These are phyloP conservation scores for Symbiodinium pilosum DNA, from an alignment of 73 alveolate species.

Conservation along the genomic window DNA sequence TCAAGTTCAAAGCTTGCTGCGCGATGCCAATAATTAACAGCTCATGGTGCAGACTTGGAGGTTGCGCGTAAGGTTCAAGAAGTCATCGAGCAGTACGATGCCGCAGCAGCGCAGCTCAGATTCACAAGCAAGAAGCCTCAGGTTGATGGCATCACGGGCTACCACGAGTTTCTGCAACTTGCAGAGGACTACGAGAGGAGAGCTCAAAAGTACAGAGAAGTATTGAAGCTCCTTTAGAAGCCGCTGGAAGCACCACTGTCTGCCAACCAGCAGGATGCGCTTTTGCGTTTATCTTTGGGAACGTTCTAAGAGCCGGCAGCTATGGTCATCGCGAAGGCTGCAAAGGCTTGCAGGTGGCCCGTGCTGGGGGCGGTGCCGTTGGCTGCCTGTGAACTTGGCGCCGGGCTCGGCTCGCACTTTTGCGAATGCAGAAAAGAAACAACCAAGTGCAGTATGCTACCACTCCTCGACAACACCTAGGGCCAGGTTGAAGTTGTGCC, in stretches of 20 bases:
- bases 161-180: conserved; percentile 39
- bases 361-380: too few relatives aligned
- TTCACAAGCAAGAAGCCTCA: conserved; percentile 39
- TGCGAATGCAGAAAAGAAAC: too few relatives aligned
- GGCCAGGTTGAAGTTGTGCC: too few relatives aligned
- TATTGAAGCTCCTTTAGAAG: conserved; percentile 7
- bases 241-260: conserved; percentile 15
- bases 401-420: too few relatives aligned
- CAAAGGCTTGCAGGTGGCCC: too few relatives aligned
- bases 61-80: conserved; percentile 29
- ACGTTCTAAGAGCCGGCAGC: too few relatives aligned
- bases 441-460: too few relatives aligned
- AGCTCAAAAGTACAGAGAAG: conserved; percentile 50
- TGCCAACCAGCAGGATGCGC: conserved; percentile 20
- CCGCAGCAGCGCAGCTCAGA: conserved; percentile 36
- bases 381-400: too few relatives aligned
- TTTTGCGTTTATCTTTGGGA: too few relatives aligned
- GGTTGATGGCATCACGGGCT: conserved; percentile 76
- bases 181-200: conserved; percentile 66
- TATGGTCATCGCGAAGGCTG: too few relatives aligned
- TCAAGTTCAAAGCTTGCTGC: too few relatives aligned
- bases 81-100: conserved; percentile 67
- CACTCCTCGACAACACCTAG: too few relatives aligned
- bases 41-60: background rate
- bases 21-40: background rate